Evolutionary conservation across 2,329 filamentous ascomycete species (phyloP).

Genomic region (Dactylella cylindrospora): DNA sequence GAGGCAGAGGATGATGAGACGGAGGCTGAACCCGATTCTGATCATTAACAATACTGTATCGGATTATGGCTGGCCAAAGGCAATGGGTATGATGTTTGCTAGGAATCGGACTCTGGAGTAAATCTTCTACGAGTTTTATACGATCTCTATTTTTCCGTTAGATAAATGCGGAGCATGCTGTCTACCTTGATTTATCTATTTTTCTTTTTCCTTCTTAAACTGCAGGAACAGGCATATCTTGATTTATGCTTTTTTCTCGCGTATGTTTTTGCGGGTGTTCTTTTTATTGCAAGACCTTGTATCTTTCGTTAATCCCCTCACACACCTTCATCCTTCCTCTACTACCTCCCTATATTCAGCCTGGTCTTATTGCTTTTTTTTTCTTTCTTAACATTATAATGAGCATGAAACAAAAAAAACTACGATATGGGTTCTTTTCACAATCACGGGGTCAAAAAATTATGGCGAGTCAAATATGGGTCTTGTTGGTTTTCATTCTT

Average conservation of each 20-base stretch:
- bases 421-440: conserved; percentile 32
- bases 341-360: conserved; percentile 2
- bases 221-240: conserved; percentile 37
- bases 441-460: conserved; percentile 39
- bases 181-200: conserved; percentile 15
- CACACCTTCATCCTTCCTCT: conserved; percentile 3
- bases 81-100: conserved; percentile 1
- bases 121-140: conserved; percentile 1
- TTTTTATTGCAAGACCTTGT: neutral
- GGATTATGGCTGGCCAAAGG: neutral
- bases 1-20: conserved; percentile 41
- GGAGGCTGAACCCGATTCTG: conserved; percentile 26
- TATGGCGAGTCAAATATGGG: neutral
- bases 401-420: too few species aligned
- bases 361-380: conserved; percentile 1
- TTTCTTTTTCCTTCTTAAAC: conserved; percentile 18
- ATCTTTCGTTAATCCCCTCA: conserved; percentile 2
- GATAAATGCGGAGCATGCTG: neutral
- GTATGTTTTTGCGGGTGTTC: conserved; percentile 18
- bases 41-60: conserved; percentile 10
- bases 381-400: conserved; percentile 23
- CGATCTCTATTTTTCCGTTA: neutral
- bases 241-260: conserved; percentile 7
- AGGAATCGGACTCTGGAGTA: neutral
- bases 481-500: conserved; percentile 12